Evolutionary conservation across 1,284 basidiomycete genomes (phyloP), one percentile per base, ranked within the genome.

Genomic region (Sanguinoderma infundibulare): DNA sequence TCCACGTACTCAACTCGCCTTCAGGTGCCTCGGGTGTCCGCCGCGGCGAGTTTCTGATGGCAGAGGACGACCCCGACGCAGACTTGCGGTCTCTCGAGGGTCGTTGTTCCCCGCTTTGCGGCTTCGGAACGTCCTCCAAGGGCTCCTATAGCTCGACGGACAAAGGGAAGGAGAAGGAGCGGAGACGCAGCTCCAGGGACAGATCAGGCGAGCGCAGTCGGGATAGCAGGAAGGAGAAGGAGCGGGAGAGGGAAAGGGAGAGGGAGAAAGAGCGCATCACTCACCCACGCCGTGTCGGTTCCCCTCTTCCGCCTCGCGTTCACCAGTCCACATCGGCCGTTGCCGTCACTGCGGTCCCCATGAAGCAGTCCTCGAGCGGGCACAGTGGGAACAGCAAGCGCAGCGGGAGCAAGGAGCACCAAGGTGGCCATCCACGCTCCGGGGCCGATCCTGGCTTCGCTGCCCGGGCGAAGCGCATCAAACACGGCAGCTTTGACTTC

Each of bases 401-500:
- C 44, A 72, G 72, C 62, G 64, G 58, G 7, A 66, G 62, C 34
- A 66, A 66, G 32, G 73, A 72, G 39, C 70, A 62, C 63, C 57
- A 67, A 57, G 50, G 53, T 22, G 47, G 57, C 5, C 60, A 56
- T 26, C 58, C 65, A 32, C 62, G 62, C 22, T 61, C 58, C 15
- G 62, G 57, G 24, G 39, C 51, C 2, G 60, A 63, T 10, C 59
- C 57, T 20, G 54, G 63, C 7, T 63, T 63, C 20, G 55, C 73
- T 60, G 26, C 53, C 17, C 66, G 73, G 67, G 34, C 72, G 66
- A 59, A 77, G 74, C 80, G 66, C 74, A 83, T 69, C 60, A 78
- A 81, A 67, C 85, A 89, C 66, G 87, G 87, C 6, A 89, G 85
- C 68, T 91, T 91, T 70, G 89, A 92, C 69, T 91, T 91, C 66